Conservation (phyloP, 2,329 filamentous ascomycete species). For the Microdochium nivale region DNA sequence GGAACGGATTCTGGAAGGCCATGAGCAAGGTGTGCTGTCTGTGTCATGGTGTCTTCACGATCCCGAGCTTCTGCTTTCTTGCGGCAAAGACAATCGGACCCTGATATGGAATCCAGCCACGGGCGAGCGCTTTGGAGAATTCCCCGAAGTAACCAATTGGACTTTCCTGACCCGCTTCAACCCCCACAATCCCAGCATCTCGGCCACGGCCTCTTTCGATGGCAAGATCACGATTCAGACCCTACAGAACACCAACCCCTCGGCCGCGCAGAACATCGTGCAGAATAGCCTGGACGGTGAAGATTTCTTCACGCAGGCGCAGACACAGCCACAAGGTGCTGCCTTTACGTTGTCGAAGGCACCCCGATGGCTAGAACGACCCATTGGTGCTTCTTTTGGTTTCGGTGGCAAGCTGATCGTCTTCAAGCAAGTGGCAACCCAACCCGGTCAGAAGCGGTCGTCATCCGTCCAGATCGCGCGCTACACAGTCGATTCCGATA, state of each 20-base stretch:
- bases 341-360: slow-evolving; percentile 81
- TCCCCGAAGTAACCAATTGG: slow-evolving; percentile 98
- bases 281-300: slow-evolving; percentile 74
- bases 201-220: slow-evolving; percentile 93
- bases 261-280: slow-evolving; percentile 56
- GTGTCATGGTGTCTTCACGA: slow-evolving; percentile 95
- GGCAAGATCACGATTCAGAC: slow-evolving; percentile 93
- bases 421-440: slow-evolving; percentile 51
- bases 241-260: slow-evolving; percentile 83
- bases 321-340: slow-evolving; percentile 81
- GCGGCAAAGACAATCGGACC: slow-evolving; percentile 92
- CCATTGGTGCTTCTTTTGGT: slow-evolving; percentile 81
- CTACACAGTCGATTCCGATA: slow-evolving; percentile 80
- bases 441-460: slow-evolving; percentile 53
- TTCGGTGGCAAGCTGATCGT: slow-evolving; percentile 89
- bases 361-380: slow-evolving; percentile 83
- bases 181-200: slow-evolving; percentile 82
- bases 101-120: slow-evolving; percentile 95
- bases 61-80: slow-evolving; percentile 79
- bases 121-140: slow-evolving; percentile 79
- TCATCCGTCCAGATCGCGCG: slow-evolving; percentile 78
- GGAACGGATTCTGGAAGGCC: slow-evolving; percentile 79
- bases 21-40: slow-evolving; percentile 88
- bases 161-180: slow-evolving; percentile 94
- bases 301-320: slow-evolving; percentile 93